These are phyloP conservation scores for Aspergillus ustus DNA, from an alignment of 2,329 filamentous ascomycete genomes.

Conservation along the genomic window DNA sequence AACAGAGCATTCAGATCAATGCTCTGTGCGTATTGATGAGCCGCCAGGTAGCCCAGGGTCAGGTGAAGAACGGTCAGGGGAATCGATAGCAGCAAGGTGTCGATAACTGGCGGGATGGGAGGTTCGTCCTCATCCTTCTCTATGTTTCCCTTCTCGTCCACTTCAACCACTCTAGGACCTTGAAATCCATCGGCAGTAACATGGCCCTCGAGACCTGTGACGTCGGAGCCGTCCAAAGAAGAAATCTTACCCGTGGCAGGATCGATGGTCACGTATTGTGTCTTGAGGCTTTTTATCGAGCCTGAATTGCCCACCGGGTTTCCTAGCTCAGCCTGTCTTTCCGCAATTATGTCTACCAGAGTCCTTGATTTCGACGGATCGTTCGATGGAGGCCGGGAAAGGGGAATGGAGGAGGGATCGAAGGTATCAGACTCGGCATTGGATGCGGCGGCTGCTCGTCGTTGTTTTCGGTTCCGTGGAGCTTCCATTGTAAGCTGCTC, in stretches of 20 bases:
- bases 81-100: constrained; percentile 49
- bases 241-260: constrained; percentile 27
- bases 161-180: background rate
- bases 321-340: constrained; percentile 44
- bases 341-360: constrained; percentile 51
- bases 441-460: constrained; percentile 37
- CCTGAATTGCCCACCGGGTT: constrained; percentile 13
- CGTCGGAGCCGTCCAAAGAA: constrained; percentile 30
- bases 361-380: constrained; percentile 37
- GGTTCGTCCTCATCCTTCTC: constrained; percentile 24
- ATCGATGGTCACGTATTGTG: constrained; percentile 43
- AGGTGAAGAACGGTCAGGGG: constrained; percentile 51
- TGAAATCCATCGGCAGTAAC: constrained; percentile 3
- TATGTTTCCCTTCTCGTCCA: constrained; percentile 12
- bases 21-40: constrained; percentile 52
- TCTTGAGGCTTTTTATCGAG: constrained; percentile 8
- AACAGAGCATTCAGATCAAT: constrained; percentile 38
- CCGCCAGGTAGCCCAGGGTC: constrained; percentile 51
- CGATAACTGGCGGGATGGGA: constrained; percentile 44
- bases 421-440: constrained; percentile 24
- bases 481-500: constrained; percentile 28
- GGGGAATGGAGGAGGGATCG: constrained; percentile 40
- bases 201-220: constrained; percentile 15
- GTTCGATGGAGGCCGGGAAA: constrained; percentile 32
- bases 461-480: constrained; percentile 46